Base-by-base conservation (phyloP, 139 green algal genomes). In the Chlamydomonas incerta region DNA sequence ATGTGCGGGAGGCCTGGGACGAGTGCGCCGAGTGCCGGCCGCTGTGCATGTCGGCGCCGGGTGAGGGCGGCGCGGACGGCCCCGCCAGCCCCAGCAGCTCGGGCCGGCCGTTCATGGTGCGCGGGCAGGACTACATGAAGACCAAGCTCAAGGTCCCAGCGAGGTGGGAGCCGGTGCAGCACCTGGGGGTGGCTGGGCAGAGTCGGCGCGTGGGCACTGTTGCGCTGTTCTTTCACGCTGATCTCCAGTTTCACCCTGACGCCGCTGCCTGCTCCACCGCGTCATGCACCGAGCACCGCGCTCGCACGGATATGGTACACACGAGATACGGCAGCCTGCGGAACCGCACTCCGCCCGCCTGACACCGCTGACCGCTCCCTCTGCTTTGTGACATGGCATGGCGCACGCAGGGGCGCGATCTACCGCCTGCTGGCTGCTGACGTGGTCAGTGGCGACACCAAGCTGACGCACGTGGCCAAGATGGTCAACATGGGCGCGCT, bases 341-440 rank as follows among this genome's bases (percentile, higher is more conserved):
- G n/a, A n/a, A n/a, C n/a, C n/a, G n/a, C n/a, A n/a, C n/a, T n/a
- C n/a, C n/a, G n/a, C n/a, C n/a, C n/a, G n/a, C n/a, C n/a, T n/a
- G n/a, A n/a, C n/a, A n/a, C n/a, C n/a, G n/a, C n/a, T n/a, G n/a
- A n/a, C n/a, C n/a, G n/a, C n/a, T n/a, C 41, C 41, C 41, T 50
- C 41, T 50, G 41, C 8, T 8, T 50, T 50, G 41, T 8, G 8
- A 5, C 5, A 50, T 13, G 5, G 41, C 41, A 50, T 8, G 8
- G 26, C 60, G 18, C 60, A 2, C 8, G 24, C 60, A 66, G 24
- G 60, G 24, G 71, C 11, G 47, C 89, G 60, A 83, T 98, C 31
- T 98, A 98, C 91, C 84, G 86, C 66, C 83, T 98, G 72, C 68
- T 96, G 21, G 90, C 85, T 17, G 88, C 92, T 17, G 96, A 98